Base-by-base conservation (phyloP, 177 flowering plant genomes). In the Tripterygium wilfordii region DNA sequence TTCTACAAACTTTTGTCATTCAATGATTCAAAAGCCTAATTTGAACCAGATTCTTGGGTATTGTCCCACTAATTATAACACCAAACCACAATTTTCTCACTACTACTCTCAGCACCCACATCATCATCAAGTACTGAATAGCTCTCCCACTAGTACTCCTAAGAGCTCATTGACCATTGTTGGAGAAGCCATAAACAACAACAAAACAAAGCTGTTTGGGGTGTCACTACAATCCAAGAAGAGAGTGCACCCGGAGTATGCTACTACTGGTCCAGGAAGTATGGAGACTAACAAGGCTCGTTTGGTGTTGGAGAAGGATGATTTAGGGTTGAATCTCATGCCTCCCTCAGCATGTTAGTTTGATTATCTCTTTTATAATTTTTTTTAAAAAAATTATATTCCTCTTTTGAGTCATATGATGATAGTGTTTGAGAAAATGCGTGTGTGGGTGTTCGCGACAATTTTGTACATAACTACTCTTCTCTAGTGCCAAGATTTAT, bases 321-420 rank as follows among this genome's bases (percentile, higher is more conserved):
- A 88, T 64, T 60, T 89, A 60, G 92, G 87, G 33, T 65, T 89
- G 49, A 77, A 83, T 74, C 94, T 88, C 56, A 88, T 88, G 96
- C 79, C 82, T 53, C 79, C 89, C 62, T 74, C 82, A 26, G 62
- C 58, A 20, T 74, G 79, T 61, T 80, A 76, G 58, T 23, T 55
- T 33, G 31, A 3, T 40, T 36, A 18, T 18, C 29, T 16, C 14
- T 48, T 22, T 10, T 27, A 23, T 38, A 35, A 39, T 17, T 36
- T 36, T 14, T 16, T 12, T 6, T 30, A 12, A 30, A 30, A 10
- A 28, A 32, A 35, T n/a, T n/a, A n/a, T n/a, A n/a, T n/a, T n/a
- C n/a, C n/a, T 20, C 24, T 7, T 45, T 48, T 35, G 35, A 26
- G 50, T 21, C 47, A 36, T 39, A 55, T 49, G 57, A 49, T 54